These are phyloP conservation scores for Ogataea paraovalis DNA, from an alignment of 805 yeast genomes.

Conservation along the genomic window DNA sequence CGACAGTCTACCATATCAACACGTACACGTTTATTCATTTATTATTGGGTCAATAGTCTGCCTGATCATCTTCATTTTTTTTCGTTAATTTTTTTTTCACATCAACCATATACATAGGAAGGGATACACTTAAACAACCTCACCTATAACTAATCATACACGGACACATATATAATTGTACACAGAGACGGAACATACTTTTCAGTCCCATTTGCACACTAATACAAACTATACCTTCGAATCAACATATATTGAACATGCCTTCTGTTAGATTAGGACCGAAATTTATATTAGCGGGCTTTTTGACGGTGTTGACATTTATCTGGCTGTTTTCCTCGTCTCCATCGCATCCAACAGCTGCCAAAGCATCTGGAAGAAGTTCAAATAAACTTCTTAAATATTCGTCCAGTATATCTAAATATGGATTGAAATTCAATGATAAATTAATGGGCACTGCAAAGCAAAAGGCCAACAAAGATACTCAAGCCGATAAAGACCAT, in stretches of 20 bases:
- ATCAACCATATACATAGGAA: no score
- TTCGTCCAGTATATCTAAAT: slow-evolving; percentile 19
- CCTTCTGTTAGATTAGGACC: not conserved
- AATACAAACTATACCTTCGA: not conserved
- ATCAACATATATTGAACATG: not conserved
- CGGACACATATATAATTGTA: no score
- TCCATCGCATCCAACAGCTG: slow-evolving; percentile 2
- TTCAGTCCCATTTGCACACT: no score
- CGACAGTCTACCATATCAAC: no score
- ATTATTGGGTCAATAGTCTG: no score
- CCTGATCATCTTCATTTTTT: no score
- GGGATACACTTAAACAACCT: no score
- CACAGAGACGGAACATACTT: no score
- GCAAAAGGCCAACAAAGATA: slow-evolving; percentile 11
- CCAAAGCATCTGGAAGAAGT: slow-evolving; percentile 3
- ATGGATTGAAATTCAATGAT: slow-evolving; percentile 27
- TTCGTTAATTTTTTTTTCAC: no score
- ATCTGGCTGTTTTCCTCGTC: slow-evolving; percentile 1
- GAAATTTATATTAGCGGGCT: slow-evolving; percentile 8
- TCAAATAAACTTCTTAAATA: slow-evolving; percentile 18
- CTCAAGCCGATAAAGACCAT: slow-evolving; percentile 14
- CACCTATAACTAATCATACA: no score
- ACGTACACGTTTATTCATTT: no score
- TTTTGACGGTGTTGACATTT: slow-evolving; percentile 1
- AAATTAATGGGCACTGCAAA: slow-evolving; percentile 25